Percentiles rank a stretch among this genome's conserved stretches.
Evolutionary conservation across 306 rosid species (phyloP).

Genomic region (Pyrus pyrifolia): DNA sequence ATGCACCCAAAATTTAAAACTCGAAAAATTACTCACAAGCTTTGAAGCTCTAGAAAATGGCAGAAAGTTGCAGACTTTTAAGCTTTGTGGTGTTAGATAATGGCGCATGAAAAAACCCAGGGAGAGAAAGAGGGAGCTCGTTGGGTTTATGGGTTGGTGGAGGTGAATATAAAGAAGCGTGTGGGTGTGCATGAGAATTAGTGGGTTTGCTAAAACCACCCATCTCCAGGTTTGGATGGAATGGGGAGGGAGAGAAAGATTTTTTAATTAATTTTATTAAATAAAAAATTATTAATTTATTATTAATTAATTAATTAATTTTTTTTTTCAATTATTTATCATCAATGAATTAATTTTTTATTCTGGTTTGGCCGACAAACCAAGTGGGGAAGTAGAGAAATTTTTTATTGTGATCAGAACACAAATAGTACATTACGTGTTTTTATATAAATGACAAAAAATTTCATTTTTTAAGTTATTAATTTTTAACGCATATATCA

Average conservation of each 20-base stretch:
- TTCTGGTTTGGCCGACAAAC: background rate
- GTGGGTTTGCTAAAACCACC: slow-evolving; percentile 39
- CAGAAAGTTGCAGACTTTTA: slow-evolving; percentile 4
- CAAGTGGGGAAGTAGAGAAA: background rate
- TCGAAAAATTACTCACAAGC: no score
- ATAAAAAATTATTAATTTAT: no score
- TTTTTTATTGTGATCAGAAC: no score
- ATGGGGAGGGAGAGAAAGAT: no score
- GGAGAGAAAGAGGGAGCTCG: background rate
- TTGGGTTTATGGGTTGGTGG: slow-evolving; percentile 22
- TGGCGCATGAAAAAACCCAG: slow-evolving; percentile 7
- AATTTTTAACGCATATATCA: no score
- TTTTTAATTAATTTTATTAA: no score
- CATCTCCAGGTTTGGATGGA: background rate
- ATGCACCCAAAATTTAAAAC: no score
- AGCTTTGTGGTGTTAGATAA: background rate
- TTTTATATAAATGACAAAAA: no score
- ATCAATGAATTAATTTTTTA: no score
- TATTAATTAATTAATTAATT: no score
- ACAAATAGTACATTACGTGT: accelerated
- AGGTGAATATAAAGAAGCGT: slow-evolving; percentile 31
- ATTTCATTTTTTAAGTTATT: no score
- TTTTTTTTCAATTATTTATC: no score
- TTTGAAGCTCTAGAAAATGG: slow-evolving; percentile 12
- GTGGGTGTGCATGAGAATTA: slow-evolving; percentile 29